Base-by-base conservation (phyloP, 2,329 filamentous ascomycete species). In the Truncatella angustata region DNA sequence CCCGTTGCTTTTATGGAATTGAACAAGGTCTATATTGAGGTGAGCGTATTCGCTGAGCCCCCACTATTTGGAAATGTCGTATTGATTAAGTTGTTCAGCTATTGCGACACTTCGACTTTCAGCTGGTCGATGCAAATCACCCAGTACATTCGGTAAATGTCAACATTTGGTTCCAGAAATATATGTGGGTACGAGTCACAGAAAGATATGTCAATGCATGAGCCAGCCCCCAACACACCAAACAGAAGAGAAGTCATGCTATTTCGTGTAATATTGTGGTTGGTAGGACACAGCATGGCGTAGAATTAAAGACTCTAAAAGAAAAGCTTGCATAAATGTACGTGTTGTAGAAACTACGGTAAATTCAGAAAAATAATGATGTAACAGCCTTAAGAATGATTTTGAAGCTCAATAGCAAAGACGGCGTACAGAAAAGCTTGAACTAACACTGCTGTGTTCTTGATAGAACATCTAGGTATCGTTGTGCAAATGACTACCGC, bases 1-100 rank as follows among this genome's bases (percentile, higher is more conserved):
- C 59, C 65, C 20, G 68, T 75, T 30, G 71, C 71, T 2, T 56
- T 67, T 47, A 68, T 74, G 56, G 71, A 74, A 59, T 44, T 74
- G 40, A 66, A 70, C 51, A 75, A 75, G 56, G 56, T 66, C 1
- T 58, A 72, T 39, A 65, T 71, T 28, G 67, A 73, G 67, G 71
- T 73, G 56, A 55, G 64, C 47, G 6, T 9, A 2, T 4, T 30
- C 16, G 5, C 28, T 35, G 20, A 14, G 3, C 14, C 21, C 9
- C 4, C 14, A 14, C 16, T 7, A 45, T n/a, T 48, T 11, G 24
- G n/a, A n/a, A n/a, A n/a, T n/a, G n/a, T n/a, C n/a, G n/a, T n/a
- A n/a, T 32, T 4, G 2, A 37, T 14, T 10, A 20, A 1, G 7
- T 10, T 3, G 7, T n/a, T 24, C 21, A 54, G 50, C 28, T 56